Evolutionary conservation across 768 basidiomycete species (phyloP), one percentile per base, ranked within the genome.

Genomic region (Boletus rubropictus): DNA sequence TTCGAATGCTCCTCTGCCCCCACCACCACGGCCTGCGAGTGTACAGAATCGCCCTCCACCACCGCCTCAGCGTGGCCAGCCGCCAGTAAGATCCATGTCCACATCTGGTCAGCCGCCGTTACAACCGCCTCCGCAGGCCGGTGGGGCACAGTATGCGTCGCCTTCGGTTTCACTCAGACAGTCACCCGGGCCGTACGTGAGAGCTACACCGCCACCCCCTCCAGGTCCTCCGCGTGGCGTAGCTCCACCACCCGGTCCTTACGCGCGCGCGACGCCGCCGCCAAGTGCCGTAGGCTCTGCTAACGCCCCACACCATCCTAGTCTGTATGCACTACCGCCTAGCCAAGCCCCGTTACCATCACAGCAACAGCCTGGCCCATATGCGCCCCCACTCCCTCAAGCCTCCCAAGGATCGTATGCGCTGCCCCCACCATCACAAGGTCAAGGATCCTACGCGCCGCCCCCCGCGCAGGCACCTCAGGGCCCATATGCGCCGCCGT

Each of bases 21-120:
- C 72, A 3, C 84, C 82, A 0, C 84, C 84, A 2, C 80, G 81
- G 4, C 79, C 81, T 10, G 46, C 54, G 15, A 61, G 55, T n/a
- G 55, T 48, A 18, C 64, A 64, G 36, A 56, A 33, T 33, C 71
- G 81, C n/a, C 80, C 80, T 3, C 72, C 73, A 7, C 68, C 71
- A 2, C 67, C 69, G 15, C 72, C 71, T n/a, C 67, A 59, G 29
- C 70, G 72, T 10, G 71, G 67, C 1, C 56, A 72, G 8, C 64
- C 69, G 7, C 58, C 60, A 25, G 51, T 54, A 5, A 61, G 68
- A 43, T 59, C 67, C 14, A 42, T 57, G 1, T 53, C 65, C 21
- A 28, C 52, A 3, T 32, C 58, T 9, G 65, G 61, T 27, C 69
- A 67, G 36, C 65, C 63, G 8, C 74, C 77, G 1, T 67, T 72